A percentile compares a stretch with the other conserved stretches of the same genome.
Conservation (phyloP, 768 basidiomycete species). For the Termitomyces sp. region DNA sequence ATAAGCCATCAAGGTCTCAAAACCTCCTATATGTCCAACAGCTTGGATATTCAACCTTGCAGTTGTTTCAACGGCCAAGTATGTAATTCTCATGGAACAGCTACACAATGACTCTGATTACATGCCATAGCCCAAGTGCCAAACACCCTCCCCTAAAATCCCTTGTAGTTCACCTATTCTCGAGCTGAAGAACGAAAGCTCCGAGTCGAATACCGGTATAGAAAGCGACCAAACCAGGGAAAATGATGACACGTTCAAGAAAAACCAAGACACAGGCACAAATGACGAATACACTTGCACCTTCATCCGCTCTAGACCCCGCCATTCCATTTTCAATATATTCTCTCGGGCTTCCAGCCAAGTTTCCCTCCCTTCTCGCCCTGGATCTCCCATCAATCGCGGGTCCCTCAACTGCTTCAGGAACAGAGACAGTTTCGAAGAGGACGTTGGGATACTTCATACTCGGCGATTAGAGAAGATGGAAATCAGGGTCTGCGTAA, state of each 20-base stretch:
- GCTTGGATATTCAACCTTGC: conserved; percentile 22
- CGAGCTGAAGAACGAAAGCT: not conserved
- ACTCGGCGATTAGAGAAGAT: conserved; percentile 12
- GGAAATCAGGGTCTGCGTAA: conserved; percentile 12
- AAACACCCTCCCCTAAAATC: not conserved
- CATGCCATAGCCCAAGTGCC: not conserved
- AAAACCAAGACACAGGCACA: conserved; percentile 14
- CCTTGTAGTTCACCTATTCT: not conserved
- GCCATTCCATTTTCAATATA: conserved; percentile 19
- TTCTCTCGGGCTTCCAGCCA: conserved; percentile 25
- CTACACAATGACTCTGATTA: too few relatives aligned
- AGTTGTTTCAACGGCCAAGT: conserved; percentile 11
- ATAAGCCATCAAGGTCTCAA: not conserved
- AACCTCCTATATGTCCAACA: not conserved
- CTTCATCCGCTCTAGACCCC: conserved; percentile 27
- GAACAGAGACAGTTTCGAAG: conserved; percentile 22
- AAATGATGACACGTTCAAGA: not conserved
- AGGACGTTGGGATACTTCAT: conserved; percentile 21
- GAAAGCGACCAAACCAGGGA: not conserved
- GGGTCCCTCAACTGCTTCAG: conserved; percentile 26
- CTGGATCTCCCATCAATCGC: conserved; percentile 18
- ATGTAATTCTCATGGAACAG: not conserved
- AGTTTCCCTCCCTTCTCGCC: conserved; percentile 13
- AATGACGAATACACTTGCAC: conserved; percentile 28
- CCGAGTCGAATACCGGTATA: not conserved